These are phyloP conservation scores for Austroboletus festivus DNA, from an alignment of 768 basidiomycete species.

Conservation along the genomic window DNA sequence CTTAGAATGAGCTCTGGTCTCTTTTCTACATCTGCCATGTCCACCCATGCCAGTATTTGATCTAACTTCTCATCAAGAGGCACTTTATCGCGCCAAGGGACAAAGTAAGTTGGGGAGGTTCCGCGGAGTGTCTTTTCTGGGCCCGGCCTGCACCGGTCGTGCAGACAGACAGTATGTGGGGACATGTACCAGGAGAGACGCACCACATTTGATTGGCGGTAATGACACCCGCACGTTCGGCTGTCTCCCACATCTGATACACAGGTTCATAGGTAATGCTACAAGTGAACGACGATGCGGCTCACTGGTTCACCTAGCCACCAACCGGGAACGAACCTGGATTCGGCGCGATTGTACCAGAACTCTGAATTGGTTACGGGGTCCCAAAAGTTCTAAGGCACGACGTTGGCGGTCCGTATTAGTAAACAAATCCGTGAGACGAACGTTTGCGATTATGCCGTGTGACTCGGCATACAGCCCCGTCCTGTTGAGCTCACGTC, in stretches of 20 bases:
- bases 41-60: conserved; percentile 80
- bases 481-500: conserved; percentile 53
- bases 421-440: conserved; percentile 13
- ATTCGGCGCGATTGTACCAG: conserved; percentile 61
- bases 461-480: conserved; percentile 88
- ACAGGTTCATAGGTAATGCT: background rate
- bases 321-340: conserved; percentile 69
- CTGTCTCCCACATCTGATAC: conserved; percentile 87
- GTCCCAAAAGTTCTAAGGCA: conserved; percentile 80
- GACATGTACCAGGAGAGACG: conserved; percentile 16
- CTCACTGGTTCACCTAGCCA: conserved; percentile 88
- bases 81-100: conserved; percentile 67
- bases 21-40: conserved; percentile 58
- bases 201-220: conserved; percentile 94
- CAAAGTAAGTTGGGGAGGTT: conserved; percentile 64
- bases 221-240: conserved; percentile 62
- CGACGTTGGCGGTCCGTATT: background rate
- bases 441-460: conserved; percentile 85
- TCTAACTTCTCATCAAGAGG: conserved; percentile 68
- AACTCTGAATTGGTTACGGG: conserved; percentile 61
- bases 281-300: conserved; percentile 4
- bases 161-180: background rate
- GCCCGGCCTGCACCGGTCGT: conserved; percentile 61
- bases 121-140: conserved; percentile 71
- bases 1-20: conserved; percentile 79